Percentiles rank a stretch among this genome's conserved stretches.
Conservation (phyloP, 805 yeast genomes). For the Brettanomyces nanus region DNA sequence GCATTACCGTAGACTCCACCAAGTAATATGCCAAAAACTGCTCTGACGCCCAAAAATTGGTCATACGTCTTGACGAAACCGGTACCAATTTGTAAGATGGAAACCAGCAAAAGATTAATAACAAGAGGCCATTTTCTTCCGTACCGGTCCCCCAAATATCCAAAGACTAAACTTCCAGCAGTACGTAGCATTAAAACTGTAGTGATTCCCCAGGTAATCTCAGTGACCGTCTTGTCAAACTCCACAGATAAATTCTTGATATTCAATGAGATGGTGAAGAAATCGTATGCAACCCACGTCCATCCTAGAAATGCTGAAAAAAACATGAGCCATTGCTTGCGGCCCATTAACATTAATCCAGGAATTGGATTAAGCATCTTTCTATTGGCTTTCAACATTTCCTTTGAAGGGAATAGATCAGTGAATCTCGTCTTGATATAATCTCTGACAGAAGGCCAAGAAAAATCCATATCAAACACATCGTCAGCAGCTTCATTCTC, state of each 20-base stretch:
- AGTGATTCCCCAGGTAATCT: slow-evolving; percentile 60
- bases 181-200: slow-evolving; percentile 61
- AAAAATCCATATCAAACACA: no score
- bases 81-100: slow-evolving; percentile 51
- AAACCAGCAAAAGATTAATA: slow-evolving; percentile 35
- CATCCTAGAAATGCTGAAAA: slow-evolving; percentile 46
- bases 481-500: no score
- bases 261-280: slow-evolving; percentile 48
- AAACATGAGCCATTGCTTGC: slow-evolving; percentile 51
- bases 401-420: slow-evolving; percentile 40
- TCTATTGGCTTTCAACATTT: slow-evolving; percentile 26
- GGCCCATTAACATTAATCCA: slow-evolving; percentile 38
- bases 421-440: slow-evolving; percentile 41
- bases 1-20: slow-evolving; percentile 52
- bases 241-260: slow-evolving; percentile 37
- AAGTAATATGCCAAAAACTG: slow-evolving; percentile 52
- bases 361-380: slow-evolving; percentile 56
- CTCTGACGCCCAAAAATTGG: slow-evolving; percentile 55
- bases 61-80: slow-evolving; percentile 50
- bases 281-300: slow-evolving; percentile 64
- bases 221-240: slow-evolving; percentile 37
- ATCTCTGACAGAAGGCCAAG: slow-evolving; percentile 22
- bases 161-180: slow-evolving; percentile 57
- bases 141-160: slow-evolving; percentile 48
- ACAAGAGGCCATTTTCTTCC: slow-evolving; percentile 57